Percentiles rank a stretch among this genome's conserved stretches.
Conservation (phyloP, 2,329 filamentous ascomycete genomes). For the Talaromyces piceae region DNA sequence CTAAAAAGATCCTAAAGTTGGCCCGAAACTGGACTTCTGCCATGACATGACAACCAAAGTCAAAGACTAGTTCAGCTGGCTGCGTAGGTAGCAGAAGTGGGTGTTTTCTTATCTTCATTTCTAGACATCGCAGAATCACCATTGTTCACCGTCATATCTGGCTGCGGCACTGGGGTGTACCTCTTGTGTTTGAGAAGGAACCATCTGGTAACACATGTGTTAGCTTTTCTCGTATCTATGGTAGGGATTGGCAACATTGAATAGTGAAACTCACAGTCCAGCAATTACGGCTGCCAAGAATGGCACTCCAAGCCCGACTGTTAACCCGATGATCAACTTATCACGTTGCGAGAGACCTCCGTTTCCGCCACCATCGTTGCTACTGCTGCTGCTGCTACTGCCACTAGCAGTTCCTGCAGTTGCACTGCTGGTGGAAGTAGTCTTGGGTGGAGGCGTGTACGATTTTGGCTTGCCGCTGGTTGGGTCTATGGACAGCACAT, state of each 20-base stretch:
- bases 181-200: neutral
- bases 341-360: slow-evolving; percentile 20
- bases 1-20: too few relatives aligned
- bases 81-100: neutral
- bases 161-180: neutral
- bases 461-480: slow-evolving; percentile 41
- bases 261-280: neutral
- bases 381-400: slow-evolving; percentile 4
- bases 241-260: neutral
- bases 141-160: neutral
- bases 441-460: slow-evolving; percentile 32
- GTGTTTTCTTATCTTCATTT: neutral
- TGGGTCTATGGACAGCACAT: slow-evolving; percentile 28
- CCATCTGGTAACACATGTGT: neutral
- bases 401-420: neutral
- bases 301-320: slow-evolving; percentile 31
- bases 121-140: neutral
- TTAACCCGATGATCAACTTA: slow-evolving; percentile 43
- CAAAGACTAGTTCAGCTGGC: neutral
- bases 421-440: slow-evolving; percentile 14
- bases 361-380: slow-evolving; percentile 27
- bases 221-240: neutral
- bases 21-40: too few relatives aligned
- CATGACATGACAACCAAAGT: neutral
- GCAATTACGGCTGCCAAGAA: slow-evolving; percentile 9